A percentile compares a stretch with the other conserved stretches of the same genome.
phyloP scores from a whole-genome alignment of 495 filamentous ascomycete species.

The Lasiosphaeris hirsuta region DNA sequence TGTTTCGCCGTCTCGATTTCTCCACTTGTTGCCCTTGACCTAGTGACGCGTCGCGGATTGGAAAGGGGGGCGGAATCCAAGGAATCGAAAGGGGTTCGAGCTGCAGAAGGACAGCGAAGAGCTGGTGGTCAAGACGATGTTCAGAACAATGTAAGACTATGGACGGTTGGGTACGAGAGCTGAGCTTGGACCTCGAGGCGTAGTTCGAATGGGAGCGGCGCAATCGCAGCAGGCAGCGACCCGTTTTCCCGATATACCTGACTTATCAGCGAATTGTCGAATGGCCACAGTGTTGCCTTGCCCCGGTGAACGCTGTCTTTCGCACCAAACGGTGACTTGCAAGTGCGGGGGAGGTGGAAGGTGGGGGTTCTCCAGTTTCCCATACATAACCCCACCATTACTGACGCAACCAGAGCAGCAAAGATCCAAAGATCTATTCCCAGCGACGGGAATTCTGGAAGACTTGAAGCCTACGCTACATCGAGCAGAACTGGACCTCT shows the following conservation, averaged over 20 bases:
- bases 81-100: too few species aligned
- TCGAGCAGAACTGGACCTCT: not conserved
- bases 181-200: constrained; percentile 8
- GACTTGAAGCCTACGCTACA: too few species aligned
- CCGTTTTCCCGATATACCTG: constrained; percentile 2
- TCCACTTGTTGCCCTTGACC: too few species aligned
- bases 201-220: not conserved
- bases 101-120: too few species aligned
- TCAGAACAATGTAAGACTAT: too few species aligned
- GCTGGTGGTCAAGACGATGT: too few species aligned
- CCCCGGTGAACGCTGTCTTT: not conserved
- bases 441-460: too few species aligned
- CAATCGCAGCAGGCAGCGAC: not conserved
- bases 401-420: too few species aligned
- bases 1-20: too few species aligned
- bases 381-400: not conserved
- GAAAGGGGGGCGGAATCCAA: too few species aligned
- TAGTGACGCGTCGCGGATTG: too few species aligned
- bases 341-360: constrained; percentile 16
- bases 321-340: constrained; percentile 16
- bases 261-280: not conserved
- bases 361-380: not conserved
- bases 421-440: too few species aligned
- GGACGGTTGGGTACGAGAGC: not conserved
- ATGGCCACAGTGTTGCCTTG: constrained; percentile 5